Evolutionary conservation across 1,284 basidiomycete species (phyloP), one percentile per base, ranked within the genome.

Genomic region (Gymnopus androsaceus): DNA sequence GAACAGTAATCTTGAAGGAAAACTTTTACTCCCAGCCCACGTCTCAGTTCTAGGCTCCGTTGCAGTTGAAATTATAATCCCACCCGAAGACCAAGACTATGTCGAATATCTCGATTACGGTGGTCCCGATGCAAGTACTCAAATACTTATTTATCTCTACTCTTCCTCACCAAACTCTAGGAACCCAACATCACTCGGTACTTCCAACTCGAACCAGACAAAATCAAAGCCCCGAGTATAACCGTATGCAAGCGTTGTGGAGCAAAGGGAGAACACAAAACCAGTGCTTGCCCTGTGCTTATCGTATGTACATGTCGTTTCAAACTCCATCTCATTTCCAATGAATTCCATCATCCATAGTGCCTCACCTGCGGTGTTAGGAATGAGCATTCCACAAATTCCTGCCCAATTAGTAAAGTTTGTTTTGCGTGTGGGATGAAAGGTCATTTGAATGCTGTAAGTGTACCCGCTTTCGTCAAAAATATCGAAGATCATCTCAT

Each of bases 381-480:
- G 54, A 86, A 96, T 65, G 90, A 95, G 60, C 94, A 97, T 67
- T 75, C 81, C 5, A 91, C 93, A 5, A 78, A 87, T 54, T 84
- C 86, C 54, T 97, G 94, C 71, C 92, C 94, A 1, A 87, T 92
- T 57, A 87, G 85, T 66, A 87, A 94, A 65, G 86, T 84, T 4
- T 96, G 94, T 67, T 95, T 87, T 68, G 82, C 79, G 3, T 97
- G 94, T 65, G 92, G 92, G 27, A 87, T 88, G 80, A 87, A 89
- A 65, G 94, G 94, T 0, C 94, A 97, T 67, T 82, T 93, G 48
- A 88, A 82, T 59, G 79, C 75, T 60, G 89, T 90, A 60, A 56
- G 44, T 44, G 30, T 21, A 25, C 47, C 50, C 23, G 42, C 23
- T 33, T 17, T 34, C 37, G 45, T 15, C 31, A 54, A 38, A n/a